Conservation (phyloP, 208 protist species). For the Trypanosoma caninum region DNA sequence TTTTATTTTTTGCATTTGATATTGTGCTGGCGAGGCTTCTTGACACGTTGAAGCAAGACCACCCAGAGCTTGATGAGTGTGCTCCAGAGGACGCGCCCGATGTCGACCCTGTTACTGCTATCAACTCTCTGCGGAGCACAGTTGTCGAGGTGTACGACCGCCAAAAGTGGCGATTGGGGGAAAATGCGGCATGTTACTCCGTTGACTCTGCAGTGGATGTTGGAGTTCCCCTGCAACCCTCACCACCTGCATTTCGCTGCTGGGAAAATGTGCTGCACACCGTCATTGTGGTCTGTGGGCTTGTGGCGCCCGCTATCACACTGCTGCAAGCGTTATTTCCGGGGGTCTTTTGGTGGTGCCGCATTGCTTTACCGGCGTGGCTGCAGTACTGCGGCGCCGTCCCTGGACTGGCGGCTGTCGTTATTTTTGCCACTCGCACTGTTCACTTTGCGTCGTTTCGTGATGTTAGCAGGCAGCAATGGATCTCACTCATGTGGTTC, state of each 20-base stretch:
- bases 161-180: conserved; percentile 26
- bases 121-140: conserved; percentile 48
- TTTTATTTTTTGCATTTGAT: conserved; percentile 57
- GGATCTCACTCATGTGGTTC: conserved; percentile 84
- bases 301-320: conserved; percentile 39
- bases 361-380: conserved; percentile 32
- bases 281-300: conserved; percentile 49
- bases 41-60: conserved; percentile 45
- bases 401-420: conserved; percentile 39
- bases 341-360: conserved; percentile 42
- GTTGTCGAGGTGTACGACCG: conserved; percentile 53
- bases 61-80: conserved; percentile 71
- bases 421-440: conserved; percentile 47
- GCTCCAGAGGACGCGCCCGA: conserved; percentile 56
- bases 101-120: conserved; percentile 54
- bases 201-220: conserved; percentile 4
- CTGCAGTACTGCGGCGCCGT: conserved; percentile 41
- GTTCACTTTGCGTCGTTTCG: conserved; percentile 25
- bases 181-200: not conserved
- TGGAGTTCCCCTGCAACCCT: not conserved
- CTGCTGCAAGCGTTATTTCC: conserved; percentile 42
- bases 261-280: conserved; percentile 45
- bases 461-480: conserved; percentile 62
- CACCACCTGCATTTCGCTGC: not conserved
- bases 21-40: conserved; percentile 55